Percentiles rank a stretch among this genome's conserved stretches.
These are phyloP conservation scores for Xylaria sp. DNA, from an alignment of 2,329 filamentous ascomycete genomes.

Conservation along the genomic window DNA sequence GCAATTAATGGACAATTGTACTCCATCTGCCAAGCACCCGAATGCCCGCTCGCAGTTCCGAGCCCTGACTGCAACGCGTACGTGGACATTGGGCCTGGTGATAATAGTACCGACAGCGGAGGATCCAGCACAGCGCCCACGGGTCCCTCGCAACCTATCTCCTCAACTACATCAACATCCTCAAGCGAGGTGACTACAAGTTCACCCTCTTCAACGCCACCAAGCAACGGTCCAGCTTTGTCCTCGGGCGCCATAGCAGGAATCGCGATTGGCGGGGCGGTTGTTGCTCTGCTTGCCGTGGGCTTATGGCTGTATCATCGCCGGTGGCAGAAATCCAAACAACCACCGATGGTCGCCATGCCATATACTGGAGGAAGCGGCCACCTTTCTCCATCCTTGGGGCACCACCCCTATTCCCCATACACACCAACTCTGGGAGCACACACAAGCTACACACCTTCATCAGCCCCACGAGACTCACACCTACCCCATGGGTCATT, in stretches of 20 bases:
- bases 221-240: conserved; percentile 4
- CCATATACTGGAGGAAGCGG: conserved; percentile 20
- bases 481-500: conserved; percentile 15
- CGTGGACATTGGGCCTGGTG: conserved; percentile 16
- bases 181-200: conserved; percentile 4
- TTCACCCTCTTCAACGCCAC: conserved; percentile 3
- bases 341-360: conserved; percentile 12
- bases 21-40: conserved; percentile 23
- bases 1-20: conserved; percentile 18
- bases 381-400: conserved; percentile 6
- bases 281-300: conserved; percentile 14
- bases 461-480: conserved; percentile 21
- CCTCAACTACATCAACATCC: conserved; percentile 20
- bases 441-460: conserved; percentile 19
- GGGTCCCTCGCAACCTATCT: conserved; percentile 3
- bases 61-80: conserved; percentile 23
- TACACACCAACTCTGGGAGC: conserved; percentile 14
- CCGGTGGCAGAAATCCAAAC: conserved; percentile 9
- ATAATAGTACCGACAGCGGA: conserved; percentile 6
- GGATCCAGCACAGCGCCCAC: background rate
- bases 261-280: conserved; percentile 26
- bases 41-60: conserved; percentile 24
- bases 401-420: background rate
- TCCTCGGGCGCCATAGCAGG: conserved; percentile 28
- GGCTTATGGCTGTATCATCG: conserved; percentile 25